Base-by-base conservation (phyloP, 1,284 basidiomycete genomes). In the Apiotrichum domesticum region DNA sequence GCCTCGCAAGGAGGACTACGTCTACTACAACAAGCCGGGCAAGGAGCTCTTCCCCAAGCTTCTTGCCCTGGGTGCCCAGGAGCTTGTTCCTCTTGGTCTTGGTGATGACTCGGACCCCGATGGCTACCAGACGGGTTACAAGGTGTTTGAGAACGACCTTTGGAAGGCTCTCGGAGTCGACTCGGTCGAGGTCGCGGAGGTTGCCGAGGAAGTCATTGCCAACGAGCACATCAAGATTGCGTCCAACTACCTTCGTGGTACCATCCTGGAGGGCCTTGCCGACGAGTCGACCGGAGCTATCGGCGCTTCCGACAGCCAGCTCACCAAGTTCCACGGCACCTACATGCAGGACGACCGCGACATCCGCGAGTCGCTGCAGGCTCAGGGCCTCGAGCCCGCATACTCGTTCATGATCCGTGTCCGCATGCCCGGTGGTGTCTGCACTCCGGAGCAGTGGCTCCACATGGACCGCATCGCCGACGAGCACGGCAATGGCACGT, bases 221-320 rank as follows among this genome's bases (percentile, higher is more conserved):
- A 98, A 98, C 80, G 95, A 99, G 79, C 93, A 98, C 79, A 98
- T 98, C 83, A 99, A 98, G 80, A 95, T 93, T 57, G 94, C 96
- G 9, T 92, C 88, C 58, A 86, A 87, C 66, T 98, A 90, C 79
- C 82, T 98, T 40, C 89, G 95, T 57, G 95, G 95, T 15, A 98
- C 95, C 40, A 98, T 99, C 72, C 81, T 81, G 3, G 90, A 98
- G 75, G 95, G 94, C 53, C 84, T 99, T 37, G 81, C 82, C 63
- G 96, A 98, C 77, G 83, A 80, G 54, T 85, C 82, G 52, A 97
- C 95, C 0, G 95, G 92, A 58, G 88, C 90, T 35, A 85, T 98
- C 40, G 87, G 92, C 41, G 82, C 93, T 37, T 86, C 85, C 60
- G 95, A 99, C 74, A 86, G 84, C 7, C 95, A 98, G 78, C 81